Evolutionary conservation across 192 early-diverging fungal genomes (phyloP), one percentile per base, ranked within the genome.

Genomic region (Paraglomus occultum): DNA sequence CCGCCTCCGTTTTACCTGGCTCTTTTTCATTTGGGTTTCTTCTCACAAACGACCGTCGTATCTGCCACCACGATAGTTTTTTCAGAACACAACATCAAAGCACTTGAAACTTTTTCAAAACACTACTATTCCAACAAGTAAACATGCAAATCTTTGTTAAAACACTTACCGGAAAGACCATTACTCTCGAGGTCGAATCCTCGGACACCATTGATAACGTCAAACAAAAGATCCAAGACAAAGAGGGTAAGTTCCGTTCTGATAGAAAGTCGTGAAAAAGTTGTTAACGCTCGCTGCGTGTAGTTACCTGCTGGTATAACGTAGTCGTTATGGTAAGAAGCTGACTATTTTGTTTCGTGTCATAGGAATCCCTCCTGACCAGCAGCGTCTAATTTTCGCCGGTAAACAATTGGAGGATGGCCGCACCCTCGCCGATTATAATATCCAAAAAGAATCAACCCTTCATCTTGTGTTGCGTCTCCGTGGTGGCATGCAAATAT

Each of bases 91-190:
- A n/a, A n/a, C n/a, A n/a, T n/a, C n/a, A n/a, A n/a, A n/a, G n/a
- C n/a, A n/a, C n/a, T n/a, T n/a, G n/a, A n/a, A n/a, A n/a, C n/a
- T n/a, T n/a, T n/a, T n/a, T n/a, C n/a, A n/a, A n/a, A n/a, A n/a
- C n/a, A n/a, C n/a, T n/a, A n/a, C n/a, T n/a, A n/a, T n/a, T n/a
- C n/a, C n/a, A n/a, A n/a, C n/a, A n/a, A n/a, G n/a, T n/a, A n/a
- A n/a, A n/a, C n/a, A 70, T 70, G 69, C 71, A 74, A 40, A 74
- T 80, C 39, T 80, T 68, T 66, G 71, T 80, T 14, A 60, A 67
- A 58, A 90, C 89, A 15, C 83, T 94, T n/a, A 95, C 92, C 31
- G 93, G 93, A 63, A 94, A 94, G 85, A 94, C 90, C 64, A 92
- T 96, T 77, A 93, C 89, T 67, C 83, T 96, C 48, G 91, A 91